A percentile compares a stretch with the other conserved stretches of the same genome.
These are phyloP conservation scores for Dictyostelium discoideum DNA, from an alignment of 78 protist species.

Conservation along the genomic window DNA sequence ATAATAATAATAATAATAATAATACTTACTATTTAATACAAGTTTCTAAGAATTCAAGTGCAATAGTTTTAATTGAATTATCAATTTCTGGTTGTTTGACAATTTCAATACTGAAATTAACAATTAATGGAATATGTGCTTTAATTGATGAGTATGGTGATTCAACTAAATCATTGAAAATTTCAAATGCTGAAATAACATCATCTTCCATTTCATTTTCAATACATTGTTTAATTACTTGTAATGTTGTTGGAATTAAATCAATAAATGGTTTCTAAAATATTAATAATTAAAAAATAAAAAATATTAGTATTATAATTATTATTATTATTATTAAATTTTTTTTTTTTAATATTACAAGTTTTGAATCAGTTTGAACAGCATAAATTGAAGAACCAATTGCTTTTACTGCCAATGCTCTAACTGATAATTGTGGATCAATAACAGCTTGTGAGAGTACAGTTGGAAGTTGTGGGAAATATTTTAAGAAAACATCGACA, in stretches of 20 bases:
- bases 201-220: conserved; percentile 70
- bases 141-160: conserved; percentile 16
- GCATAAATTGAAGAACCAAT: conserved; percentile 41
- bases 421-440: conserved; percentile 42
- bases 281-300: not conserved
- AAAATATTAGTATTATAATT: not conserved
- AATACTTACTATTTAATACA: conserved; percentile 42
- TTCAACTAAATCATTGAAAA: conserved; percentile 79
- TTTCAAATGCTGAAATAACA: conserved; percentile 62
- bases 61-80: conserved; percentile 36
- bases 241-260: conserved; percentile 60
- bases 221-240: conserved; percentile 46
- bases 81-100: conserved; percentile 15
- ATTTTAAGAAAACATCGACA: not conserved
- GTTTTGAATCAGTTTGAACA: not conserved
- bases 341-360: not conserved
- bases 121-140: conserved; percentile 15
- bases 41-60: conserved; percentile 35
- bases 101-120: conserved; percentile 19
- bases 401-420: conserved; percentile 60
- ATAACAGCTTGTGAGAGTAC: conserved; percentile 8
- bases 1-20: not conserved
- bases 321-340: not conserved
- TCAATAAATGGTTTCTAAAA: conserved; percentile 9
- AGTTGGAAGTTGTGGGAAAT: not conserved